Conservation (phyloP, 257 asterid genomes). For the Solanum chiquidenum region DNA sequence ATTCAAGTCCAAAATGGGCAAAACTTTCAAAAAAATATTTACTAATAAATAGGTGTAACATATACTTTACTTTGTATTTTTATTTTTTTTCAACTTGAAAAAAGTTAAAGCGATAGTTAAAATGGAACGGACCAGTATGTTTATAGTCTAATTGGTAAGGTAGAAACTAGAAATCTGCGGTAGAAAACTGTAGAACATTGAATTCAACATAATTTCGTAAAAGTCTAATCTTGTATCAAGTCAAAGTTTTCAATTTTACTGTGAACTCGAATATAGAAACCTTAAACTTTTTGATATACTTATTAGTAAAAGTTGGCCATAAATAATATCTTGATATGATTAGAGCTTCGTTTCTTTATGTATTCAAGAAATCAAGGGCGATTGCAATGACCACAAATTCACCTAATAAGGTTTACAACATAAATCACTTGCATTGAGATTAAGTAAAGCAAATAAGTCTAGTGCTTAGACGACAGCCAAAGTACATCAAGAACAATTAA, state of each 20-base stretch:
- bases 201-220: background rate
- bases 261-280: background rate
- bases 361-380: background rate
- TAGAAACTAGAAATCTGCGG: background rate
- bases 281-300: background rate
- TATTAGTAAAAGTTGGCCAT: background rate
- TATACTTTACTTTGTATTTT: background rate
- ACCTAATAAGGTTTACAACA: background rate
- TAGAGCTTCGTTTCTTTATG: background rate
- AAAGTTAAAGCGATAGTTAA: background rate
- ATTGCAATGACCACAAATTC: background rate
- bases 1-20: too few relatives aligned
- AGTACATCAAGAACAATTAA: conserved; percentile 63
- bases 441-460: background rate
- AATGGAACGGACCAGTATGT: background rate
- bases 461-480: conserved; percentile 37
- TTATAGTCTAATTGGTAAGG: background rate
- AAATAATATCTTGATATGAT: background rate
- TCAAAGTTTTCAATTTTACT: background rate
- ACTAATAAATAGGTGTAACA: background rate
- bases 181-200: background rate
- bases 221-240: background rate
- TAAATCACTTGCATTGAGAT: background rate
- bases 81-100: background rate
- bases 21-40: background rate